Evolutionary conservation across 192 early-diverging fungal genomes (phyloP).

Genomic region (Coemansia erecta): DNA sequence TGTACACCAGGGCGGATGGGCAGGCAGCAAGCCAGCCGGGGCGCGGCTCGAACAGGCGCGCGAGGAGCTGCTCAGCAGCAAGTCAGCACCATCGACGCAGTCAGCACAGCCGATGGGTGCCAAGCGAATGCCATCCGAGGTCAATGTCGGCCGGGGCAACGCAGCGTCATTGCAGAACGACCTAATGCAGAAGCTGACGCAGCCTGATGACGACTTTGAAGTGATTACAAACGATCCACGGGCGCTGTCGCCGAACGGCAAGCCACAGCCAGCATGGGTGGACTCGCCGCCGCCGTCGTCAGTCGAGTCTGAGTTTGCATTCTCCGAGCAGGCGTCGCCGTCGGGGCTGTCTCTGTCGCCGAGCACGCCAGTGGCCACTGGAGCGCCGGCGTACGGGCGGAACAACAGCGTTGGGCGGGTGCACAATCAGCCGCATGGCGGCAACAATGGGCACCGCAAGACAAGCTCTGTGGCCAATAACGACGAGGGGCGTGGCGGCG

Average conservation of each 20-base stretch:
- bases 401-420: constrained; percentile 4
- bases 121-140: background rate
- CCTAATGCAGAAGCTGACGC: constrained; percentile 23
- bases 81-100: background rate
- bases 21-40: background rate
- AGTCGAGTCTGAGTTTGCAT: constrained; percentile 15
- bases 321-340: constrained; percentile 9
- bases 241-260: constrained; percentile 2
- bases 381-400: background rate
- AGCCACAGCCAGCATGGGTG: background rate
- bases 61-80: constrained; percentile 23
- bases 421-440: constrained; percentile 14
- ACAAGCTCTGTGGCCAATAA: constrained; percentile 9
- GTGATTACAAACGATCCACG: background rate
- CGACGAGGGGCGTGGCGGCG: constrained; percentile 7
- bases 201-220: background rate
- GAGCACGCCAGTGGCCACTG: background rate
- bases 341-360: constrained; percentile 12
- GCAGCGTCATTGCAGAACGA: constrained; percentile 25
- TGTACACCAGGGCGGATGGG: background rate
- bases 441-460: constrained; percentile 15
- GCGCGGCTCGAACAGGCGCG: constrained; percentile 20
- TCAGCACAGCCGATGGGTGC: background rate
- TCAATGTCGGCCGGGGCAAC: background rate
- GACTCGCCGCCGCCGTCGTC: constrained; percentile 4